Conservation (phyloP, 2,329 filamentous ascomycete species). For the Colletotrichum truncatum region DNA sequence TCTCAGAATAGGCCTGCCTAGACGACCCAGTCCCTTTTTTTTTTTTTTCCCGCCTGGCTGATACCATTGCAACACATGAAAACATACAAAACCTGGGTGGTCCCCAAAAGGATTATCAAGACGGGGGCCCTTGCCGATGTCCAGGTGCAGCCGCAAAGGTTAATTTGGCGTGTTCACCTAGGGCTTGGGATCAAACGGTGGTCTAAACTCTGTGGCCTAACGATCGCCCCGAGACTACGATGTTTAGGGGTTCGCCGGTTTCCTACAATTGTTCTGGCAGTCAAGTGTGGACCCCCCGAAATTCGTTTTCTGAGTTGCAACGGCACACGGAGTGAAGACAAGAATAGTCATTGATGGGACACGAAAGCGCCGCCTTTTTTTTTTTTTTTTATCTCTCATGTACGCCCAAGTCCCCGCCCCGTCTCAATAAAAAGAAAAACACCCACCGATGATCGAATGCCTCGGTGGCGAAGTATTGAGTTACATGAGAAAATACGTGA, state of each 20-base stretch:
- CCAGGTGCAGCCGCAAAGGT: slow-evolving; percentile 13
- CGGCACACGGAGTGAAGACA: slow-evolving; percentile 8
- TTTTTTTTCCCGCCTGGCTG: too few species aligned
- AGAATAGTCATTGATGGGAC: slow-evolving; percentile 25
- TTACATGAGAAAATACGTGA: too few species aligned
- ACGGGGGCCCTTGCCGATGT: slow-evolving; percentile 17
- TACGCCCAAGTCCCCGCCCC: too few species aligned
- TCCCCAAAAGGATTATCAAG: background rate
- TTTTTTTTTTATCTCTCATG: too few species aligned
- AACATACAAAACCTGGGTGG: background rate
- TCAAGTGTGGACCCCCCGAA: background rate
- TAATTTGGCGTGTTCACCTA: slow-evolving; percentile 2
- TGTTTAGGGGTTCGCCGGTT: slow-evolving; percentile 23
- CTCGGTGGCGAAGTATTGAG: background rate
- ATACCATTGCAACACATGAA: too few species aligned
- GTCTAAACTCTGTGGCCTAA: slow-evolving; percentile 14
- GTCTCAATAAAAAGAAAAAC: too few species aligned
- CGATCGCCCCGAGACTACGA: slow-evolving; percentile 8
- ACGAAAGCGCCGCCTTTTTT: slow-evolving; percentile 2
- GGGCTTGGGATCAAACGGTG: slow-evolving; percentile 29
- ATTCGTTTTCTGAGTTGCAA: slow-evolving; percentile 5
- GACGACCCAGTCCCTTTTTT: too few species aligned
- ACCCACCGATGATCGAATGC: background rate
- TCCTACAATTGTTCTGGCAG: slow-evolving; percentile 14
- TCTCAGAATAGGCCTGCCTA: background rate